Evolutionary conservation across 2,329 filamentous ascomycete species (phyloP), one percentile per base, ranked within the genome.

Genomic region (Fusarium continuum): DNA sequence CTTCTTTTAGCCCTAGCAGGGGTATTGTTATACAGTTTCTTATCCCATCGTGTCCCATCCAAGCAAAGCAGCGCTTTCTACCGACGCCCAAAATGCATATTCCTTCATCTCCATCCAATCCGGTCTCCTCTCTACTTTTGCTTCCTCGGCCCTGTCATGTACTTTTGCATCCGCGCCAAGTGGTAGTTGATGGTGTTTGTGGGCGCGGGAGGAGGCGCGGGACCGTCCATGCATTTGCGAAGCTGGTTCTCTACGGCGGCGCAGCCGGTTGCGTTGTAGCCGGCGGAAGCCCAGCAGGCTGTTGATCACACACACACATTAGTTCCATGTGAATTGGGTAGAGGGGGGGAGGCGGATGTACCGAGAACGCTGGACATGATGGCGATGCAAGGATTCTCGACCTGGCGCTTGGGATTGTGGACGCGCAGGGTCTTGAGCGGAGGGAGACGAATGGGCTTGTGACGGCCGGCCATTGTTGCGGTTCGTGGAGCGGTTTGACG

Each of bases 171-270:
- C 82, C 95, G 87, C 67, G 86, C 85, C 36, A 98, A 82, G 76
- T 97, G 93, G 82, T 93, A 93, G 80, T 98, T 98, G 85, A 98
- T 93, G 76, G 88, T 94, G 80, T 89, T 92, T 74, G 86, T 85
- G 26, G 75, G 72, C 46, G 76, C 73, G 11, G 77, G 70, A 36
- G 78, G 70, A 56, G 75, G 82, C 82, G 72, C 87, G 62, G 89
- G 88, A 52, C 85, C 85, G 80, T 98, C 94, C 92, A 97, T 97
- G 79, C 88, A 91, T 26, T 78, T 76, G 23, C 88, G 83, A 57
- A 91, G 79, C 48, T 86, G 81, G 52, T 82, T 81, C 76, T 89
- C 87, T 65, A 89, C 73, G 35, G 81, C 79, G 20, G 81, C 80
- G 74, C 87, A 89, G 31, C 85, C 86, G 11, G 81, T 73, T 6